phyloP scores from a whole-genome alignment of 768 basidiomycete species.

The Naganishia kalamii region DNA sequence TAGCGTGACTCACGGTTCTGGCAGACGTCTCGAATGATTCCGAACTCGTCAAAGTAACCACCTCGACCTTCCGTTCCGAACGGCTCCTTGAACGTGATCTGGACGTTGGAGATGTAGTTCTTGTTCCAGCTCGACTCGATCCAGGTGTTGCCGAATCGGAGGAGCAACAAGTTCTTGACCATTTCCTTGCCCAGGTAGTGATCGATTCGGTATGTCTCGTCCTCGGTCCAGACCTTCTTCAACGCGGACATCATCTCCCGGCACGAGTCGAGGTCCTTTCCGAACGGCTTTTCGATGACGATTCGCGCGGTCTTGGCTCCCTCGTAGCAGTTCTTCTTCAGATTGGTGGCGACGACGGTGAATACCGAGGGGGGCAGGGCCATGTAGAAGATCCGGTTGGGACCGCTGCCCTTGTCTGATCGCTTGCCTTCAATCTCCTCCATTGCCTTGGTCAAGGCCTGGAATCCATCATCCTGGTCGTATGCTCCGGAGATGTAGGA shows the following conservation, averaged over 20 bases:
- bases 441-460: conserved; percentile 67
- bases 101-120: conserved; percentile 90
- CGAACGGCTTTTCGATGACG: conserved; percentile 98
- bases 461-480: conserved; percentile 74
- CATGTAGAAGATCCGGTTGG: conserved; percentile 84
- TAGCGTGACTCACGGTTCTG: conserved; percentile 83
- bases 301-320: conserved; percentile 74
- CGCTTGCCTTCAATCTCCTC: conserved; percentile 67
- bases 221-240: conserved; percentile 84
- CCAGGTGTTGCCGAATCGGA: conserved; percentile 91
- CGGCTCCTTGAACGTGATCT: conserved; percentile 99
- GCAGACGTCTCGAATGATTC: conserved; percentile 93
- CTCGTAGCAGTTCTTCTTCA: conserved; percentile 74
- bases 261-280: conserved; percentile 83
- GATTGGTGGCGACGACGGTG: conserved; percentile 72
- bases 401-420: conserved; percentile 38
- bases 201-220: conserved; percentile 98
- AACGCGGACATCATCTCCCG: conserved; percentile 68
- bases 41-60: conserved; percentile 99
- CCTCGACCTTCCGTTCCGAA: conserved; percentile 99
- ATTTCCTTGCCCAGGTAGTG: conserved; percentile 99
- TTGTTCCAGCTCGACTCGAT: conserved; percentile 88
- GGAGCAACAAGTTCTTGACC: conserved; percentile 95
- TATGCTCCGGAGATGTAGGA: conserved; percentile 83
- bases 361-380: conserved; percentile 97